Evolutionary conservation across 2,329 filamentous ascomycete genomes (phyloP).

Genomic region (Apiospora phragmitis): DNA sequence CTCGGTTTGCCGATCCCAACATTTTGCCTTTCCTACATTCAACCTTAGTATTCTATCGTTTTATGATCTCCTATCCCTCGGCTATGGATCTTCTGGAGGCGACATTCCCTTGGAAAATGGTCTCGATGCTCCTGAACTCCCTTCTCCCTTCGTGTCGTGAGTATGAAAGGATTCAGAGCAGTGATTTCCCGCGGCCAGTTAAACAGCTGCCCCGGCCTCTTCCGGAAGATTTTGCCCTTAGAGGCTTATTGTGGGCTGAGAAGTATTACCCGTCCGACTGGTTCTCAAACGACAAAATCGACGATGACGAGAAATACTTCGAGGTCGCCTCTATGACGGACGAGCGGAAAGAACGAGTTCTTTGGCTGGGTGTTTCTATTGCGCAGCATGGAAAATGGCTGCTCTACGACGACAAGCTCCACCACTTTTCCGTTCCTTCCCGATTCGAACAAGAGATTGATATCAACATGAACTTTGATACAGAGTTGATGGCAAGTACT

Average conservation of each 20-base stretch:
- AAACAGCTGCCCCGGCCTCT: slow-evolving; percentile 53
- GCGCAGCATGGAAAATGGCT: slow-evolving; percentile 45
- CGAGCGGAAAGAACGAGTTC: slow-evolving; percentile 57
- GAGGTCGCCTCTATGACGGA: slow-evolving; percentile 60
- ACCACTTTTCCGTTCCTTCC: slow-evolving; percentile 40
- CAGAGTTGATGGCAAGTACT: slow-evolving; percentile 1
- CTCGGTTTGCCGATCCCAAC: slow-evolving; percentile 56
- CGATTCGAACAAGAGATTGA: slow-evolving; percentile 40
- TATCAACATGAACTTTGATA: neutral
- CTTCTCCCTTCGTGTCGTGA: slow-evolving; percentile 31
- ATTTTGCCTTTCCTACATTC: slow-evolving; percentile 64
- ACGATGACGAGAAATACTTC: slow-evolving; percentile 68
- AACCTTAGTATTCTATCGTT: slow-evolving; percentile 58
- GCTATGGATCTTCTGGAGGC: slow-evolving; percentile 46
- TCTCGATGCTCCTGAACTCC: slow-evolving; percentile 43
- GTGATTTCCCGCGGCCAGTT: slow-evolving; percentile 48
- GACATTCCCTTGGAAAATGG: slow-evolving; percentile 53
- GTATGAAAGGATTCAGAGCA: slow-evolving; percentile 38
- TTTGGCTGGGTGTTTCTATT: slow-evolving; percentile 57
- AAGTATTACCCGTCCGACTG: slow-evolving; percentile 59
- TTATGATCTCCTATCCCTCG: slow-evolving; percentile 41
- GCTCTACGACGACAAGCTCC: slow-evolving; percentile 38
- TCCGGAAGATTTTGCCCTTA: slow-evolving; percentile 68
- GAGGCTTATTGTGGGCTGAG: slow-evolving; percentile 60
- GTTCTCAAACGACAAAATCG: slow-evolving; percentile 59